These are phyloP conservation scores for Cladosporium sphaerospermum DNA, from an alignment of 2,329 filamentous ascomycete species.

Conservation along the genomic window DNA sequence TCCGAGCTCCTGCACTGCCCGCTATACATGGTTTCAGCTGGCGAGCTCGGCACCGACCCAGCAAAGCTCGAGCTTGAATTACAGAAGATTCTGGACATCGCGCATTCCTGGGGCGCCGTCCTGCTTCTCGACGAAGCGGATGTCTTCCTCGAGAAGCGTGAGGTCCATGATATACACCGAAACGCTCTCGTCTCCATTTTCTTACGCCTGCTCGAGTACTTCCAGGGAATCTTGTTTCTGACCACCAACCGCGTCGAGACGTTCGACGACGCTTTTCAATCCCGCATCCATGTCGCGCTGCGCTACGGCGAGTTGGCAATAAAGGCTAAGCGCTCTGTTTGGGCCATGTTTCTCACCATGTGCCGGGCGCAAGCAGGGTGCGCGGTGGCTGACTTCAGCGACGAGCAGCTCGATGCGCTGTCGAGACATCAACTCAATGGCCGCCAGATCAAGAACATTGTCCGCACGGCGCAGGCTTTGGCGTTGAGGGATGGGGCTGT, in stretches of 20 bases:
- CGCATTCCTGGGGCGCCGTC: conserved; percentile 79
- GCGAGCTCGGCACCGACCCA: conserved; percentile 74
- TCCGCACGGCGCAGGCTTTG: conserved; percentile 75
- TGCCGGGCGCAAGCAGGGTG: conserved; percentile 61
- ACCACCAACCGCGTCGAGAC: conserved; percentile 85
- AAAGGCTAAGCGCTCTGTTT: conserved; percentile 71
- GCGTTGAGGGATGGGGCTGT: conserved; percentile 67
- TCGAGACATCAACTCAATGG: conserved; percentile 65
- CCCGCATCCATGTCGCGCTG: conserved; percentile 77
- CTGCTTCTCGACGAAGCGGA: conserved; percentile 81
- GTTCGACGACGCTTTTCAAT: conserved; percentile 87
- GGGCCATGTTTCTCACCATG: conserved; percentile 74
- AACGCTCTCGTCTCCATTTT: conserved; percentile 86
- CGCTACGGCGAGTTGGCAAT: conserved; percentile 68
- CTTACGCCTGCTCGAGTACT: conserved; percentile 80
- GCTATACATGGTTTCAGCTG: conserved; percentile 75
- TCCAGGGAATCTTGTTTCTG: conserved; percentile 82
- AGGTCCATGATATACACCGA: conserved; percentile 75
- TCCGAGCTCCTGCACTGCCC: conserved; percentile 76
- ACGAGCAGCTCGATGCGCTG: conserved; percentile 61
- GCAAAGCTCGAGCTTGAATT: conserved; percentile 67
- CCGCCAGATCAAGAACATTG: conserved; percentile 78
- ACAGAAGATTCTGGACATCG: conserved; percentile 78
- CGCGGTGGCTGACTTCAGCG: conserved; percentile 55
- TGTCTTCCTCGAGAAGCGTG: conserved; percentile 75